Base-by-base conservation (phyloP, 371 early-diverging fungal species). In the Dinochytrium kinnereticum region DNA sequence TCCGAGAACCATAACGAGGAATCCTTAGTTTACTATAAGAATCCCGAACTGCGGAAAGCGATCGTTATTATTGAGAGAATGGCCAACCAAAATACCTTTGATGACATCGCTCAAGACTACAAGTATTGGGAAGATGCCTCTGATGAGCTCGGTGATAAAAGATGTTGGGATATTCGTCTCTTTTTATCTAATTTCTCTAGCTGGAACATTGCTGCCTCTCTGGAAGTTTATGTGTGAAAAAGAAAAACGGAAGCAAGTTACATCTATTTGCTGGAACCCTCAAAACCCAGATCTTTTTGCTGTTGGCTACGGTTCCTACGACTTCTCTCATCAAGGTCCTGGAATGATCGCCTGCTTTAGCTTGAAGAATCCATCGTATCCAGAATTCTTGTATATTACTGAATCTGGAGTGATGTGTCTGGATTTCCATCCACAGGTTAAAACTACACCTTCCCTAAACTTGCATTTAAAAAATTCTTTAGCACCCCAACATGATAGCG, bases 91-190 rank as follows among this genome's bases (percentile, higher is more conserved):
- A 89, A 89, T 76, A 87, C 88, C 30, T 87, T 82, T 75, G 89
- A 89, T 69, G 88, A 87, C 26, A 81, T 89, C 49, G 80, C 88
- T 7, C 87, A 89, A 71, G 89, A 89, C 69, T 89, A 82, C 78
- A 88, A 88, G 71, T 89, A 86, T 70, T 89, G 88, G 88, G 88
- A 89, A 67, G 89, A 89, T 76, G 88, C 87, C 5, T 80, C 85
- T 7, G 89, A 89, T 68, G 89, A 89, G 66, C 49, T 86, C 50
- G 78, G 84, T 10, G 87, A 85, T 39, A 59, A 81, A 33, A 84
- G 84, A 71, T 66, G 84, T 85, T 65, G 59, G 57, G 38, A 21
- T 36, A 17, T 2, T n/a, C 26, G 13, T 7, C 7, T 13, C 7
- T 7, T 19, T 44, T 7, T 13, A 34, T 64, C 0, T 0, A 10